phyloP scores from a whole-genome alignment of 192 early-diverging fungal genomes.

The Obelidium mucronatum region DNA sequence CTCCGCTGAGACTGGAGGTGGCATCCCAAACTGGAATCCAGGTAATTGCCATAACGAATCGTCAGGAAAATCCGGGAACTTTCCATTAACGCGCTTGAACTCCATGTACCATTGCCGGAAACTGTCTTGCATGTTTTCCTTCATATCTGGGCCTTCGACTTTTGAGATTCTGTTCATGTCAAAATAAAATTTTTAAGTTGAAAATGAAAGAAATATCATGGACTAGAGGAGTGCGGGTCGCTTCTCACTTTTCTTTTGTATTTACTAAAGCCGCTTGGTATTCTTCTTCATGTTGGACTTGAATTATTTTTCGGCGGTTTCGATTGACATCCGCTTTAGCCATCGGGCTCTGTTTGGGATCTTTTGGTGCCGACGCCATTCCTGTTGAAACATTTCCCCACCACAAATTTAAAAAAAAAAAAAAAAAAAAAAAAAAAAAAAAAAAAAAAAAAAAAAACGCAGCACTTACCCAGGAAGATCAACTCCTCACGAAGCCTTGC shows the following conservation, averaged over 20 bases:
- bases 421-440: not conserved
- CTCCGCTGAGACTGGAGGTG: slow-evolving; percentile 16
- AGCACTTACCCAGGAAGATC: slow-evolving; percentile 54
- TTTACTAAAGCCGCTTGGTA: slow-evolving; percentile 65
- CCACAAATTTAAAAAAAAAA: not conserved
- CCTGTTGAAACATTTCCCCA: slow-evolving; percentile 31
- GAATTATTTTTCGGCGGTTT: slow-evolving; percentile 59
- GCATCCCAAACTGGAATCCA: slow-evolving; percentile 56
- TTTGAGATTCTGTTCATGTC: slow-evolving; percentile 57
- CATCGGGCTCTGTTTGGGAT: slow-evolving; percentile 46
- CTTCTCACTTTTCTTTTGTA: slow-evolving; percentile 64
- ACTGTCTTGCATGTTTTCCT: slow-evolving; percentile 65
- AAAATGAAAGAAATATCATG: slow-evolving; percentile 2
- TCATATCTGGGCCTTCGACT: slow-evolving; percentile 71
- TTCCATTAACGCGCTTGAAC: slow-evolving; percentile 60
- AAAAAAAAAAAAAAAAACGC: too few species aligned
- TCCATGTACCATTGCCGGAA: slow-evolving; percentile 75
- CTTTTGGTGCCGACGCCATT: slow-evolving; percentile 48
- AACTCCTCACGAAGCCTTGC: slow-evolving; percentile 55
- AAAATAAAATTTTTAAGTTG: not conserved
- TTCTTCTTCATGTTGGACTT: slow-evolving; percentile 67
- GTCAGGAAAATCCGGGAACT: slow-evolving; percentile 68
- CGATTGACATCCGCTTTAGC: slow-evolving; percentile 55
- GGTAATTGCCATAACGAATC: slow-evolving; percentile 61
- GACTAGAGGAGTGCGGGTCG: not conserved